Base-by-base conservation (phyloP, 2,329 filamentous ascomycete genomes). In the Septoria linicola region DNA sequence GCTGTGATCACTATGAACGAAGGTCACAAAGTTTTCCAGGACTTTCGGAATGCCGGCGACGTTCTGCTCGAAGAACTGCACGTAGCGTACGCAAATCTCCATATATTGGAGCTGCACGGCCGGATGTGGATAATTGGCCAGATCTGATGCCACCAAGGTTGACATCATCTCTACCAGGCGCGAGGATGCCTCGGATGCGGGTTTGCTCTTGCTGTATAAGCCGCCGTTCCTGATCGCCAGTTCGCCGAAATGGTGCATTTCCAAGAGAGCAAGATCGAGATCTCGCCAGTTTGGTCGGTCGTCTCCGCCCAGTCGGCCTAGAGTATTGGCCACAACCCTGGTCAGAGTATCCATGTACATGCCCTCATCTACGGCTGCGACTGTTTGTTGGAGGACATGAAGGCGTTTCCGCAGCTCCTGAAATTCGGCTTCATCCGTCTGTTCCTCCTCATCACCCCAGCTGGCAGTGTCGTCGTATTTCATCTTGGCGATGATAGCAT, bases 71-170 rank as follows among this genome's bases (percentile, higher is more conserved):
- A 99, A 97, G 70, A 96, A 95, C 21, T 84, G 82, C 67, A 86
- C 88, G 72, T 99, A 99, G 43, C 93, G 85, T 49, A 96, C 91
- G 69, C 91, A 96, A 30, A 96, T 95, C 70, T 99, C 93, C 91
- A 99, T 96, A 67, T 95, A 99, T 72, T 96, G 90, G 17, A 99
- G 78, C 58, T 96, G 83, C 44, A 96, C 91, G 13, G 91, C 89
- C 1, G 93, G 92, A 67, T 97, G 93, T 13, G 85, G 83, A 70
- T 92, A 95, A 36, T 80, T 86, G 53, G 89, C 85, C 60, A 96
- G 87, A 60, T 88, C 89, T 59, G 89, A 95, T 68, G 93, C 86
- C 48, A 97, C 87, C 88, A 99, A 92, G 73, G 89, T 91, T 62
- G 83, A 80, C 88, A 99, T 95, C 88, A 99, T 95, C 54, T 85